Base-by-base conservation (phyloP, 176 grass and related monocot species). In the Carex cristatella region DNA sequence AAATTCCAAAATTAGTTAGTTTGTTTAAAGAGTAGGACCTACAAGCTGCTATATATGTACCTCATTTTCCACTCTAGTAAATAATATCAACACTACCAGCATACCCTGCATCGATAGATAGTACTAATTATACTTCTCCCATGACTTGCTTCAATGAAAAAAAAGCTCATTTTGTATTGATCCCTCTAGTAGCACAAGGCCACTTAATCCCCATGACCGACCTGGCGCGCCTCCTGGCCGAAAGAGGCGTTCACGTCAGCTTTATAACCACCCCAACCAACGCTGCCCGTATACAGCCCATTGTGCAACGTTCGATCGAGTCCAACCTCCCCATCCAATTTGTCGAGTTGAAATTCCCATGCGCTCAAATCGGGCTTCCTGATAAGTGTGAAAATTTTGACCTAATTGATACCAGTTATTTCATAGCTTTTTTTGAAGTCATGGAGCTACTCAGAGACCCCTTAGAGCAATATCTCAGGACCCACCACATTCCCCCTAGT, bases 171-270 rank as follows among this genome's bases (percentile, higher is more conserved):
- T 94, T 92, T 78, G 40, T 94, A 3, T 12, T 94, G 48, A 87
- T 90, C 14, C 92, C 92, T 15, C 65, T 94, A 15, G 7, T 84
- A 28, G 77, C 90, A 44, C 90, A 90, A 37, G 92, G 92, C n/a
- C 92, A 94, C 72, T 73, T 74, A 33, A 90, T 94, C 70, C 90
- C 92, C 30, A 92, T 92, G 92, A 84, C 84, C 30, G 86, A 90
- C 81, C 31, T 94, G n/a, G 88, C 92, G 3, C 49, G 14, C 76
- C 84, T 94, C 80, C 88, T 94, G 15, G 78, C 92, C 0, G 59
- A 61, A 18, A 90, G 84, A 53, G 90, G 88, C 1, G 81, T 66
- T 12, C 81, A 81, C 2, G 76, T 19, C 1, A 94, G 76, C 86
- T 28, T 94, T 23, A 81, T 90, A 75, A 85, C 77, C 8, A 94